These are phyloP conservation scores for Dothideomycetes sp. DNA, from an alignment of 2,329 filamentous ascomycete species.

Conservation along the genomic window DNA sequence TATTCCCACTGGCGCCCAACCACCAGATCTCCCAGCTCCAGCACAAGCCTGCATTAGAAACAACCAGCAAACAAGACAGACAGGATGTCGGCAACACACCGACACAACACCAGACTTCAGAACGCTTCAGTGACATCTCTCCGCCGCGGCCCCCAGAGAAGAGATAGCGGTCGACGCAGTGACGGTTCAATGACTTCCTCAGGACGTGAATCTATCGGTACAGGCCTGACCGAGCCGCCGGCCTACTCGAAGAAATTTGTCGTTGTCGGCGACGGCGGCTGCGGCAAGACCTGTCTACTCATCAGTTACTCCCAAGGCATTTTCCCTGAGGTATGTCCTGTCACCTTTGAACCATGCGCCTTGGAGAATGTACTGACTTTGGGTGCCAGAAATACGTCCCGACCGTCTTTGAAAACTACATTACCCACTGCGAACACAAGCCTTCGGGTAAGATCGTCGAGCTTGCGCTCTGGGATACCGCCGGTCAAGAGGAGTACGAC, in stretches of 20 bases:
- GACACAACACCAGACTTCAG: constrained; percentile 12
- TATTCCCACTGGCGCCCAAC: too few relatives aligned
- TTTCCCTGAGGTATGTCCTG: constrained; percentile 77
- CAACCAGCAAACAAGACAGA: not conserved
- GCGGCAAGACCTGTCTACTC: constrained; percentile 94
- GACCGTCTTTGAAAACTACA: constrained; percentile 99
- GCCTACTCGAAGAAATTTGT: constrained; percentile 99
- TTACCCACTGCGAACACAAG: constrained; percentile 87
- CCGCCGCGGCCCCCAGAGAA: constrained; percentile 35
- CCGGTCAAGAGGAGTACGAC: constrained; percentile 98
- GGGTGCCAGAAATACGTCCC: constrained; percentile 87
- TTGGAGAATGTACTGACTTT: constrained; percentile 14
- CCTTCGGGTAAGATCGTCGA: constrained; percentile 89
- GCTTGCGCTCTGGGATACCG: constrained; percentile 95
- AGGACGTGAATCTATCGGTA: constrained; percentile 67
- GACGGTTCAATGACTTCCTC: constrained; percentile 85
- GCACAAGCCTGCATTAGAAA: not conserved
- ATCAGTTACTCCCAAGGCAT: constrained; percentile 99
- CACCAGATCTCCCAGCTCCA: not conserved
- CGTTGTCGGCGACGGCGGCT: constrained; percentile 94
- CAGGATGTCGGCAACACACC: constrained; percentile 11
- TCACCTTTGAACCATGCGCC: not conserved
- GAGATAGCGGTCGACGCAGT: constrained; percentile 57
- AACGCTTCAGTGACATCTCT: constrained; percentile 13
- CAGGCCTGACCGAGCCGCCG: constrained; percentile 80